These are phyloP conservation scores for Globisporangium irregulare DNA, from an alignment of 352 stramenopile species.

Conservation along the genomic window DNA sequence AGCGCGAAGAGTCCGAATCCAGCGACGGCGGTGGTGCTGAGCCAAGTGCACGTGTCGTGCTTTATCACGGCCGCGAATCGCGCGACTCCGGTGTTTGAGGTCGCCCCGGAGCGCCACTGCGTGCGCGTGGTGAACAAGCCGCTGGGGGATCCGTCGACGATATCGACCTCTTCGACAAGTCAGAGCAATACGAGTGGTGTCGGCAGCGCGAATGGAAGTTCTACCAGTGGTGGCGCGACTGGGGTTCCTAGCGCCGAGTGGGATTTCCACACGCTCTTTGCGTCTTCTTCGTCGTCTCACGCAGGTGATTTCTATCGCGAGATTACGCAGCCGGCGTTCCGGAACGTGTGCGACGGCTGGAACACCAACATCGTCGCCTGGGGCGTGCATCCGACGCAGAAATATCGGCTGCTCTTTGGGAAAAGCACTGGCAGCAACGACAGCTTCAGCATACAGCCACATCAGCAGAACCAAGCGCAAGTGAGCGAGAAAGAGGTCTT, in stretches of 20 bases:
- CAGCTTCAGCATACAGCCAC: neutral
- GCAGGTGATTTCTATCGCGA: slow-evolving; percentile 52
- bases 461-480: neutral
- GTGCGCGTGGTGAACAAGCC: slow-evolving; percentile 44
- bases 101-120: slow-evolving; percentile 38
- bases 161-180: neutral
- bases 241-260: slow-evolving; percentile 36
- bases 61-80: slow-evolving; percentile 72
- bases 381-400: slow-evolving; percentile 68
- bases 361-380: slow-evolving; percentile 67
- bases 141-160: slow-evolving; percentile 14
- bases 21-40: slow-evolving; percentile 22
- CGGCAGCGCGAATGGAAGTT: neutral
- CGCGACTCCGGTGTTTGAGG: slow-evolving; percentile 57
- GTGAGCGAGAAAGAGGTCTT: slow-evolving; percentile 34
- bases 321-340: slow-evolving; percentile 47
- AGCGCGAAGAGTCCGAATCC: slow-evolving; percentile 7
- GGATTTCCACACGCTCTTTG: slow-evolving; percentile 61
- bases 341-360: slow-evolving; percentile 40
- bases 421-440: slow-evolving; percentile 33
- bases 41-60: slow-evolving; percentile 59
- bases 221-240: neutral
- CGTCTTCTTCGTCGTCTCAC: slow-evolving; percentile 37
- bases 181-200: neutral
- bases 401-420: slow-evolving; percentile 67